These are phyloP conservation scores for Pezicula carpinea DNA, from an alignment of 2,329 filamentous ascomycete species.

Conservation along the genomic window DNA sequence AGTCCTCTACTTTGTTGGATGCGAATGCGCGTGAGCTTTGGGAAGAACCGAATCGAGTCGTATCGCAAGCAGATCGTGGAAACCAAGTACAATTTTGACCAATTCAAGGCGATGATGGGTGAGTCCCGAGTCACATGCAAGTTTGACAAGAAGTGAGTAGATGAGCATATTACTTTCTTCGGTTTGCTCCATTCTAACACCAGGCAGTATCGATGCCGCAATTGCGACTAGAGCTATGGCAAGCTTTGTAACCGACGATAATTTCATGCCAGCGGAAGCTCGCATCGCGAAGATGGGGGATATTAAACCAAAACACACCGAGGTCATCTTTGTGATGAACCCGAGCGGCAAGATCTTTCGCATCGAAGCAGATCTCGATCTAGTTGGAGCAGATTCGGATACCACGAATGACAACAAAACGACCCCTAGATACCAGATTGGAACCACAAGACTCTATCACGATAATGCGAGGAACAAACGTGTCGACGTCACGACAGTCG, in stretches of 20 bases:
- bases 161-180: neutral
- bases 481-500: slow-evolving; percentile 22
- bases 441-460: slow-evolving; percentile 15
- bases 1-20: slow-evolving; percentile 22
- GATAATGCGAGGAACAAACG: slow-evolving; percentile 20
- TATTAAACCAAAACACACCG: slow-evolving; percentile 18
- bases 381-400: neutral
- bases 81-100: slow-evolving; percentile 11
- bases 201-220: slow-evolving; percentile 3
- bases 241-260: slow-evolving; percentile 9
- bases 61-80: slow-evolving; percentile 16
- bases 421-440: slow-evolving; percentile 18
- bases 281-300: slow-evolving; percentile 4
- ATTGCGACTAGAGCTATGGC: slow-evolving; percentile 11
- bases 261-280: slow-evolving; percentile 15
- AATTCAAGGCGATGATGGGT: slow-evolving; percentile 23
- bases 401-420: slow-evolving; percentile 4
- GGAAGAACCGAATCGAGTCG: slow-evolving; percentile 17
- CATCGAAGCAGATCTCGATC: slow-evolving; percentile 26
- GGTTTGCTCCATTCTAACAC: neutral
- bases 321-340: slow-evolving; percentile 19
- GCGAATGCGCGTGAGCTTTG: slow-evolving; percentile 28
- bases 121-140: slow-evolving; percentile 11
- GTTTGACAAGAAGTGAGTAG: slow-evolving; percentile 26
- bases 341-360: slow-evolving; percentile 12